Conservation (phyloP, 805 yeast species). For the Lachancea quebecensis region DNA sequence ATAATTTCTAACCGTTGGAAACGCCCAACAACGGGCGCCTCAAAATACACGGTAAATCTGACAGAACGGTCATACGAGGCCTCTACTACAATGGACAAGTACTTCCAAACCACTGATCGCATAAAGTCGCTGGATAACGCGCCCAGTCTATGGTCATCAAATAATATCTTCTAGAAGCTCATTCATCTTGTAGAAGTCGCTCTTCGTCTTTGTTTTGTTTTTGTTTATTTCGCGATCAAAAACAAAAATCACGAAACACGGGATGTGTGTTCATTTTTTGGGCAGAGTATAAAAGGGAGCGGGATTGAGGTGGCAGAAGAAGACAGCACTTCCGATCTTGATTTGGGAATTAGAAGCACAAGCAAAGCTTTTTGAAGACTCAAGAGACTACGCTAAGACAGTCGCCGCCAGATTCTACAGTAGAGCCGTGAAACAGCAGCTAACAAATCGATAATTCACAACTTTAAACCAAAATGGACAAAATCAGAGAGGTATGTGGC, state of each 20-base stretch:
- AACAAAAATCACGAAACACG: background rate
- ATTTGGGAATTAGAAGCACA: too few species aligned
- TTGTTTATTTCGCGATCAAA: background rate
- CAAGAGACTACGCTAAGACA: too few species aligned
- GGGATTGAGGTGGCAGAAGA: background rate
- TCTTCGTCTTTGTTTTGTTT: background rate
- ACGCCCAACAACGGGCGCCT: background rate
- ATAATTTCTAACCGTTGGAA: background rate
- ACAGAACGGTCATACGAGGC: too few species aligned
- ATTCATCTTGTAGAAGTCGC: too few species aligned
- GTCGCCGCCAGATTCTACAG: too few species aligned
- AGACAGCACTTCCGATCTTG: background rate
- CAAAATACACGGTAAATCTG: too few species aligned
- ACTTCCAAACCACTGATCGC: too few species aligned
- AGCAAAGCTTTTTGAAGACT: too few species aligned
- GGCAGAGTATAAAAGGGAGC: background rate
- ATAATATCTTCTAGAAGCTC: too few species aligned
- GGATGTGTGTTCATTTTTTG: background rate
- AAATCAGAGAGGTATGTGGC: constrained; percentile 50
- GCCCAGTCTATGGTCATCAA: too few species aligned
- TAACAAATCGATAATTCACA: background rate
- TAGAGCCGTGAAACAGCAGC: background rate
- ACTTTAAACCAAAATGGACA: constrained; percentile 40
- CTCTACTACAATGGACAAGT: too few species aligned
- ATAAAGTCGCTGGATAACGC: too few species aligned